phyloP scores from a whole-genome alignment of 2,329 filamentous ascomycete genomes.

The Elsinoe ampelina region DNA sequence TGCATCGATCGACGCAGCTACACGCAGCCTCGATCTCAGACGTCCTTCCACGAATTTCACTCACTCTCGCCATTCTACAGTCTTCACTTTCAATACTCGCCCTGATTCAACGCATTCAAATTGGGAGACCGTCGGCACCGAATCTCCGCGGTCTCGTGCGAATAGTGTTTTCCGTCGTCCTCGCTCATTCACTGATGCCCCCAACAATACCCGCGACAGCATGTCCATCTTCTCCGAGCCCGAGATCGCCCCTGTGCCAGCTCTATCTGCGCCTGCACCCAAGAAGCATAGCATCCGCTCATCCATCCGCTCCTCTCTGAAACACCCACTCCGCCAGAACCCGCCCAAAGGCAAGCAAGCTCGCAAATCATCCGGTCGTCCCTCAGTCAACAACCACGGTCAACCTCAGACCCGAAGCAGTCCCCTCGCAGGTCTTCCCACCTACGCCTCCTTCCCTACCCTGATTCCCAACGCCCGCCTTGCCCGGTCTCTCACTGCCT shows the following conservation, averaged over 20 bases:
- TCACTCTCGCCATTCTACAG: conserved; percentile 9
- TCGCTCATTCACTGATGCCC: conserved; percentile 16
- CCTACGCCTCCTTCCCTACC: conserved; percentile 20
- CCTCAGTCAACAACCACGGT: neutral
- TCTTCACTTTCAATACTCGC: conserved; percentile 15
- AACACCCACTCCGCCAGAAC: conserved; percentile 12
- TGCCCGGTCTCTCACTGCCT: conserved; percentile 22
- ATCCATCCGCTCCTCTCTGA: conserved; percentile 10
- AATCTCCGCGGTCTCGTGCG: conserved; percentile 23
- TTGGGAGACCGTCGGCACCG: conserved; percentile 10
- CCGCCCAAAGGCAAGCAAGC: conserved; percentile 9
- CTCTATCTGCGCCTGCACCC: conserved; percentile 23
- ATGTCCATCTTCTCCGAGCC: conserved; percentile 15
- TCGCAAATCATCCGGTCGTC: neutral
- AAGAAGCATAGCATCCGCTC: conserved; percentile 15
- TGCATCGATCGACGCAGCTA: conserved; percentile 2
- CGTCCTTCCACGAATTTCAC: neutral
- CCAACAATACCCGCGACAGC: conserved; percentile 13
- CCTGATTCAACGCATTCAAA: conserved; percentile 4
- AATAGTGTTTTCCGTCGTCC: conserved; percentile 28
- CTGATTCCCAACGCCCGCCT: conserved; percentile 22
- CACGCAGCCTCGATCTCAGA: neutral
- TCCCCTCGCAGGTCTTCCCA: conserved; percentile 16
- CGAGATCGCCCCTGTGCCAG: neutral
- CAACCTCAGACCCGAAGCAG: neutral